These are phyloP conservation scores for Trichophyton benhamiae DNA, from an alignment of 2,329 filamentous ascomycete genomes.

Conservation along the genomic window DNA sequence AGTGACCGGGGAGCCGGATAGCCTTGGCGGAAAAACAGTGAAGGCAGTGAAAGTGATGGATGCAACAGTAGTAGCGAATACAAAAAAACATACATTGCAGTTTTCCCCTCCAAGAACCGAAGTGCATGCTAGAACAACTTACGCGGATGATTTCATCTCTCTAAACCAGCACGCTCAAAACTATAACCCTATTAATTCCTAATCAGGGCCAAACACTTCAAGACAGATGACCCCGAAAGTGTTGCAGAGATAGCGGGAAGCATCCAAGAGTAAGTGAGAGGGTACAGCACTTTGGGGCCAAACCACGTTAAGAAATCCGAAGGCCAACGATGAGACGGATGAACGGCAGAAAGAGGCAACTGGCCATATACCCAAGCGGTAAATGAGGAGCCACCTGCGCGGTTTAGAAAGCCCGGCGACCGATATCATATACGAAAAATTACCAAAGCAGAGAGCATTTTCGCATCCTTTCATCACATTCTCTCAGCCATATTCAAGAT, in stretches of 20 bases:
- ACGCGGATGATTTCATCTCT: too few species aligned
- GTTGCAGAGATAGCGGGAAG: background rate
- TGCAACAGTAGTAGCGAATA: too few species aligned
- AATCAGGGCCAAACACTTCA: too few species aligned
- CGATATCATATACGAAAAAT: background rate
- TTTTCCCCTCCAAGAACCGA: too few species aligned
- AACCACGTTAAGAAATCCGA: background rate
- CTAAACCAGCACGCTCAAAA: too few species aligned
- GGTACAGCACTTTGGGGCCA: background rate
- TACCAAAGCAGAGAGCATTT: background rate
- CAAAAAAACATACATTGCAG: too few species aligned
- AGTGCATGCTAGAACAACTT: too few species aligned
- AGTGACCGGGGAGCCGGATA: too few species aligned
- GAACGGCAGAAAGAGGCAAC: background rate
- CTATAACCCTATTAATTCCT: too few species aligned
- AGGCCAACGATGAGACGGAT: background rate
- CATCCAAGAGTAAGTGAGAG: background rate
- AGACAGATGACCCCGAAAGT: background rate
- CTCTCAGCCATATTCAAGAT: background rate
- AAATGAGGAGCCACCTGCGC: background rate
- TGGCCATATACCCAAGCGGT: background rate
- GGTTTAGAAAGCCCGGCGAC: background rate
- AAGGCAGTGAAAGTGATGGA: too few species aligned
- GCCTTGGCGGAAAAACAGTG: too few species aligned
- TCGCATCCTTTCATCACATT: background rate